Evolutionary conservation across 1,139 yeast genomes (phyloP).

Genomic region (Torulaspora globosa): DNA sequence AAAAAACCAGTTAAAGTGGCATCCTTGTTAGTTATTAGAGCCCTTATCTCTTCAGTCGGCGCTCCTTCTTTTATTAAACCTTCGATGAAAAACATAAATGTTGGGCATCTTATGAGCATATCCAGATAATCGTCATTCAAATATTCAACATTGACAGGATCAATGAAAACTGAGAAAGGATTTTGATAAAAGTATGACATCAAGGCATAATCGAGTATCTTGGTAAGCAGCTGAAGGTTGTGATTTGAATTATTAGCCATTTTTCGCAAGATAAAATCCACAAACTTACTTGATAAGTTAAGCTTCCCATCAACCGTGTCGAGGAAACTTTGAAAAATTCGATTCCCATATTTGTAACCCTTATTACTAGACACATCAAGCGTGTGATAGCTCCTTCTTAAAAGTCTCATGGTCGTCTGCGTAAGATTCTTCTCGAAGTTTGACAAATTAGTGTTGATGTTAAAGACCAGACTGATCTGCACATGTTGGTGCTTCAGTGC

Average conservation of each 20-base stretch:
- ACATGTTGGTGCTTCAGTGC: conserved; percentile 31
- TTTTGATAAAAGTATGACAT: conserved; percentile 71
- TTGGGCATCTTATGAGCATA: conserved; percentile 45
- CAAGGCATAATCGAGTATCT: conserved; percentile 56
- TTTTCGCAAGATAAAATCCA: conserved; percentile 32
- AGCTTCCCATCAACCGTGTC: conserved; percentile 37
- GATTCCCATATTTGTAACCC: conserved; percentile 35
- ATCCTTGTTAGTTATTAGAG: conserved; percentile 29
- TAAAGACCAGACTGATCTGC: conserved; percentile 31
- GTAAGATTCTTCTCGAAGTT: conserved; percentile 35
- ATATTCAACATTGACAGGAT: conserved; percentile 38
- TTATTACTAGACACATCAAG: conserved; percentile 36
- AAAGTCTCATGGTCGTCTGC: conserved; percentile 32
- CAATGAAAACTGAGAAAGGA: conserved; percentile 52
- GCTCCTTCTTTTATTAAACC: conserved; percentile 32
- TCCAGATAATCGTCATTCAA: conserved; percentile 38
- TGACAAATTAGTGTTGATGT: conserved; percentile 34
- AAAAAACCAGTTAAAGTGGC: conserved; percentile 32
- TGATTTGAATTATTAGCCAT: conserved; percentile 36
- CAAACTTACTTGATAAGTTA: conserved; percentile 33
- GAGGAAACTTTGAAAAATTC: conserved; percentile 34
- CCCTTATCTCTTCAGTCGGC: conserved; percentile 27
- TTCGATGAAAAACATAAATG: conserved; percentile 43
- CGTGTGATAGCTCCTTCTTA: conserved; percentile 28
- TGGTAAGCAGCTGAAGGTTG: conserved; percentile 39